Evolutionary conservation across 2,329 filamentous ascomycete genomes (phyloP), one percentile per base, ranked within the genome.

Genomic region (Macrophomina phaseolina): DNA sequence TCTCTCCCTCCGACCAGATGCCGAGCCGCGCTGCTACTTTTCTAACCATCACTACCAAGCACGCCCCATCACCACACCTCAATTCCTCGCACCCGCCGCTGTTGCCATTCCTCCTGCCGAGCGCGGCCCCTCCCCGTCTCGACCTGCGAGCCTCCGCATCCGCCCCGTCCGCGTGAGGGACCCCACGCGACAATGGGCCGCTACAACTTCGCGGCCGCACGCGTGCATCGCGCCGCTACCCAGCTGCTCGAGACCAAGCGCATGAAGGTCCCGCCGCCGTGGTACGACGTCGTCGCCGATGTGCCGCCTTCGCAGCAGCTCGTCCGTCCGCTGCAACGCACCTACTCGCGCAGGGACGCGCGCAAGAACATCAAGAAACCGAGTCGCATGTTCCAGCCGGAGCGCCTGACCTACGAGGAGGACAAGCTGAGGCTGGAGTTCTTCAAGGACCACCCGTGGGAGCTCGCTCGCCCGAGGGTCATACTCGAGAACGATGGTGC

Each of bases 391-490:
- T 98, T 94, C 83, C 88, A 89, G 72, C 95, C 95, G 1, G 87
- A 93, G 70, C 81, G 83, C 67, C 89, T 99, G 70, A 82, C 81
- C 64, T 97, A 95, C 77, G 87, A 91, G 68, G 95, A 99, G 78
- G 95, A 99, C 80, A 80, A 82, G 68, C 84, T 99, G 74, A 90
- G 95, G 70, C 84, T 81, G 71, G 87, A 89, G 34, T 99, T 98
- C 82, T 99, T 92, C 83, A 88, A 86, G 74, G 94, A 99, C 78
- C 95, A 99, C 77, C 95, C 95, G 5, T 99, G 95, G 95, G 95
- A 99, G 81, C 82, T 99, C 75, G 95, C 95, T 18, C 86, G 94
- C 69, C 95, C 95, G 65, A 86, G 92, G 71, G 85, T 97, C 67
- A 83, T 99, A 55, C 81, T 98, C 9, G 95, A 99, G 81, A 84